Evolutionary conservation across 352 stramenopile genomes (phyloP).

Genomic region (Globisporangium abappressorium): DNA sequence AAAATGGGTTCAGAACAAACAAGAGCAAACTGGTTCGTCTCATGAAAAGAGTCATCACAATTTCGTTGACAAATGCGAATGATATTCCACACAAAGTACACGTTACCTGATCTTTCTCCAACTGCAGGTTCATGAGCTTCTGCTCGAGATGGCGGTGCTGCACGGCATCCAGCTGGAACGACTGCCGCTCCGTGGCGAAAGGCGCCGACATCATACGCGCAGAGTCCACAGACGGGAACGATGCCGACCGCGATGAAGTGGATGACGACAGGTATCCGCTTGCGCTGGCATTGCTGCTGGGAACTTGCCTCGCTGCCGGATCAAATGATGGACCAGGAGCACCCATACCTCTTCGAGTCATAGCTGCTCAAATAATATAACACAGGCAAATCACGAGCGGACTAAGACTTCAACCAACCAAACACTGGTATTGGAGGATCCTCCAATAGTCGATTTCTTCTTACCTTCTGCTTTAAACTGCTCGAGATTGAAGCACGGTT

Average conservation of each 20-base stretch:
- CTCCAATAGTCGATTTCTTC: not conserved
- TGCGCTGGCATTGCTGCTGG: not conserved
- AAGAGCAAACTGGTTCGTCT: not conserved
- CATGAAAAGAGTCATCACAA: not conserved
- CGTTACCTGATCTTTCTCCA: conserved; percentile 46
- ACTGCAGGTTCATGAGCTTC: conserved; percentile 36
- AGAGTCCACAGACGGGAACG: conserved; percentile 9
- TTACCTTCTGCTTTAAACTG: conserved; percentile 29
- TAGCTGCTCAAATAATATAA: conserved; percentile 5
- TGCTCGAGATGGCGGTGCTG: conserved; percentile 43
- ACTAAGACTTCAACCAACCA: not conserved
- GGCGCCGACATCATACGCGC: conserved; percentile 14
- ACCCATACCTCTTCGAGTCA: conserved; percentile 16
- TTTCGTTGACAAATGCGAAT: not conserved
- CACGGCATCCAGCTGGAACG: conserved; percentile 34
- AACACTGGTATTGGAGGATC: not conserved
- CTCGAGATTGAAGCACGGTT: conserved; percentile 16
- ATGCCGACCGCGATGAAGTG: conserved; percentile 8
- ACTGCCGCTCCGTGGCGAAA: conserved; percentile 45
- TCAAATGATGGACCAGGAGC: not conserved
- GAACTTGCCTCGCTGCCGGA: not conserved
- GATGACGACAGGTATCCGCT: not conserved
- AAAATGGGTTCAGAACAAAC: not conserved
- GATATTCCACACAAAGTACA: not conserved
- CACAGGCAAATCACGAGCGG: not conserved